A percentile compares a stretch with the other conserved stretches of the same genome.
phyloP scores from a whole-genome alignment of 1,284 basidiomycete species.

The Cutaneotrichosporon sp. region DNA sequence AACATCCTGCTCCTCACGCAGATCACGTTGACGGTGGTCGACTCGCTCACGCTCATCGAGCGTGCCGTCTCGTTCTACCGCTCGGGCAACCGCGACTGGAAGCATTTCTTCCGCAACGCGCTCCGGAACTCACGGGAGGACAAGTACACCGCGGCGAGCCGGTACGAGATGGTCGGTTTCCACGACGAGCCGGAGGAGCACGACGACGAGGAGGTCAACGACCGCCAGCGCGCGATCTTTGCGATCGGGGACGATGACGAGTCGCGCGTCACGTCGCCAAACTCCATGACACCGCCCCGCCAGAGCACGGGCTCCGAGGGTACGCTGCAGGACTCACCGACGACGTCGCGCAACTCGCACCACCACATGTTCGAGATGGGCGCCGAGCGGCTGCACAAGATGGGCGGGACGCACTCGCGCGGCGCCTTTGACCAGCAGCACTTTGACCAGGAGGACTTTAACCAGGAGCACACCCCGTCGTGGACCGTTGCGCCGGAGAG shows the following conservation, averaged over 20 bases:
- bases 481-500: constrained; percentile 2
- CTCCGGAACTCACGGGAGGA: constrained; percentile 21
- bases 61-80: constrained; percentile 31
- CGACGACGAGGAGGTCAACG: constrained; percentile 17
- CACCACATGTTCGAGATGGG: constrained; percentile 25
- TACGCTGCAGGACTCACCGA: constrained; percentile 60
- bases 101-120: constrained; percentile 29
- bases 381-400: constrained; percentile 17
- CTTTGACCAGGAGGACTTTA: no score
- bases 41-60: constrained; percentile 42
- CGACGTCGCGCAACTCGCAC: constrained; percentile 8
- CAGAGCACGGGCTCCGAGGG: constrained; percentile 63
- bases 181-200: constrained; percentile 23
- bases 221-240: constrained; percentile 22
- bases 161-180: constrained; percentile 45
- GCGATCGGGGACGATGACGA: constrained; percentile 25
- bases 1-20: constrained; percentile 42
- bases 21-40: constrained; percentile 35
- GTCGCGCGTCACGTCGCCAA: constrained; percentile 9
- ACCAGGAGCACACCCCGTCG: constrained; percentile 14
- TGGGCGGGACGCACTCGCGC: constrained; percentile 3
- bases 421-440: constrained; percentile 40
- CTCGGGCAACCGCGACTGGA: constrained; percentile 30
- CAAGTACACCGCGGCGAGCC: constrained; percentile 20
- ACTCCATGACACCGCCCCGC: constrained; percentile 12